Evolutionary conservation across 2,329 filamentous ascomycete species (phyloP).

Genomic region (Emergomyces africanus): DNA sequence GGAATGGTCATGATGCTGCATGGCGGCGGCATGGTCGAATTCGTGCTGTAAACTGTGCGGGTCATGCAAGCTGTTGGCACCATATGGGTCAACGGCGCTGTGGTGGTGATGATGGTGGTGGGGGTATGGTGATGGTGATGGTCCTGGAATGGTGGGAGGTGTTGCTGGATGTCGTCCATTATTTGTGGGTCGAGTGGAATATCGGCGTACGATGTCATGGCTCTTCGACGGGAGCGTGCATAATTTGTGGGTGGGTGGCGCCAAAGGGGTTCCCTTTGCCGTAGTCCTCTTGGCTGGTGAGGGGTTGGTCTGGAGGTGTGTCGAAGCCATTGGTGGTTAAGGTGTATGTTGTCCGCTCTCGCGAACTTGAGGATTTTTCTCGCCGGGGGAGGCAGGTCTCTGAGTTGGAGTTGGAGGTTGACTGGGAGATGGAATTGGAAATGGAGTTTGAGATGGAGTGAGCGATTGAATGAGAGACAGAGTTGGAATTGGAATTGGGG

Average conservation of each 20-base stretch:
- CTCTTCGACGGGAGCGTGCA: conserved; percentile 25
- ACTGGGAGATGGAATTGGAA: background rate
- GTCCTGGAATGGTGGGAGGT: conserved; percentile 29
- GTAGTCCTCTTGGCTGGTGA: conserved; percentile 10
- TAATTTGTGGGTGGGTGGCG: conserved; percentile 19
- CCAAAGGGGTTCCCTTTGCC: conserved; percentile 17
- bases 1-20: conserved; percentile 24
- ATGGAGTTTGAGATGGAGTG: background rate
- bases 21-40: conserved; percentile 22
- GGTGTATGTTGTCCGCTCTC: conserved; percentile 6
- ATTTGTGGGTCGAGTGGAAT: conserved; percentile 51
- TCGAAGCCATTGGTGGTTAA: conserved; percentile 8
- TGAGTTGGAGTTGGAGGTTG: background rate
- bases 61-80: conserved; percentile 10
- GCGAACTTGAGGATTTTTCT: conserved; percentile 8
- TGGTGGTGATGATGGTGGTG: conserved; percentile 18
- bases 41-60: conserved; percentile 21
- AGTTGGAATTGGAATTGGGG: background rate
- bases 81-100: conserved; percentile 25
- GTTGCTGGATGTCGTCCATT: conserved; percentile 40
- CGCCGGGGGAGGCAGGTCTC: conserved; percentile 12
- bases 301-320: conserved; percentile 9
- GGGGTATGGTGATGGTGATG: conserved; percentile 18
- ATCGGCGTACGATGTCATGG: conserved; percentile 33
- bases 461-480: background rate